Percentiles rank a stretch among this genome's conserved stretches.
phyloP scores from a whole-genome alignment of 768 basidiomycete species.

The Pulveroboletus sp. region DNA sequence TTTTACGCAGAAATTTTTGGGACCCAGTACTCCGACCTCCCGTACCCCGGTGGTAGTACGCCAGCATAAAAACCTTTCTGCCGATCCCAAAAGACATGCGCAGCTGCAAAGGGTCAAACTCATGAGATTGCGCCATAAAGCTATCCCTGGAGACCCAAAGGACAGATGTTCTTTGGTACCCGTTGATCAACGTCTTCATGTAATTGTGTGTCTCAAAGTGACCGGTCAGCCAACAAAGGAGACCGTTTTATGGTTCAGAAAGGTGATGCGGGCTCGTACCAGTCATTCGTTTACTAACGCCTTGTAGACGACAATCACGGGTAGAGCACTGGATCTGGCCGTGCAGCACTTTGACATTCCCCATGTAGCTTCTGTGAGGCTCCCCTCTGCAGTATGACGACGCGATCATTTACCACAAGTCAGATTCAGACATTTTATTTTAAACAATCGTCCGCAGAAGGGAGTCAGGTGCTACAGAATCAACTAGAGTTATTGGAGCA shows the following conservation, averaged over 20 bases:
- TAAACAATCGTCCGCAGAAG: constrained; percentile 27
- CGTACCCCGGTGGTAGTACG: constrained; percentile 27
- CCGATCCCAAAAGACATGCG: constrained; percentile 52
- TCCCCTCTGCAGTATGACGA: background rate
- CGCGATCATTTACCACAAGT: constrained; percentile 21
- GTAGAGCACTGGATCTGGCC: constrained; percentile 61
- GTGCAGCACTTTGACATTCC: constrained; percentile 23
- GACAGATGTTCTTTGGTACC: constrained; percentile 47
- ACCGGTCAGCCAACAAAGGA: constrained; percentile 33
- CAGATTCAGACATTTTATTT: constrained; percentile 52
- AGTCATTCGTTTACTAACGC: constrained; percentile 2
- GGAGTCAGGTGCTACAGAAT: constrained; percentile 40
- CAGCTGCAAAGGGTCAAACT: constrained; percentile 57
- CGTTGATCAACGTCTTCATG: constrained; percentile 56
- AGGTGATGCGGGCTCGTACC: constrained; percentile 40
- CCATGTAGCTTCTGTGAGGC: constrained; percentile 12
- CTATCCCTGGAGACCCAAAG: constrained; percentile 59
- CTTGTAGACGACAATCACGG: constrained; percentile 50
- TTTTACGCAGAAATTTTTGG: constrained; percentile 51
- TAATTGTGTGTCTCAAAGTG: constrained; percentile 40
- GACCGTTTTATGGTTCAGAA: constrained; percentile 66
- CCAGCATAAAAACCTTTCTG: constrained; percentile 35
- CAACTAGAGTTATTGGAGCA: constrained; percentile 48
- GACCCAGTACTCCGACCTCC: constrained; percentile 10
- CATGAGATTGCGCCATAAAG: constrained; percentile 75